These are phyloP conservation scores for Nemania bipapillata DNA, from an alignment of 2,329 filamentous ascomycete genomes.

Conservation along the genomic window DNA sequence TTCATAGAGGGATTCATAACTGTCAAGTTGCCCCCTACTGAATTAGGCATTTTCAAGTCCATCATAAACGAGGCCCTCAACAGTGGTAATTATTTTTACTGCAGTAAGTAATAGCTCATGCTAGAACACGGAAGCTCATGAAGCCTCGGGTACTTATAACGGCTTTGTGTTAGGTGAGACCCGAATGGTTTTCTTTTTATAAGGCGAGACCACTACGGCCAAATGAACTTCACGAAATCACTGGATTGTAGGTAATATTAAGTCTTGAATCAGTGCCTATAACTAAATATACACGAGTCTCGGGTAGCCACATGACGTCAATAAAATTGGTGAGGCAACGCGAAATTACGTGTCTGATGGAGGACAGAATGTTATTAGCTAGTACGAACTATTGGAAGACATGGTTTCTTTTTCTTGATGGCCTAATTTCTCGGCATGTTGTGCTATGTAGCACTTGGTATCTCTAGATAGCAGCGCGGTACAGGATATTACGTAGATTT, in stretches of 20 bases:
- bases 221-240: neutral
- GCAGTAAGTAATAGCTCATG: neutral
- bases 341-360: constrained; percentile 19
- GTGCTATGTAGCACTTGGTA: neutral
- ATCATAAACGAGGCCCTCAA: neutral
- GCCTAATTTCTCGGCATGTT: neutral
- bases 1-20: constrained; percentile 17
- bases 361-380: neutral
- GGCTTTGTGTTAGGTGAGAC: neutral
- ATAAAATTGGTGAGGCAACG: neutral
- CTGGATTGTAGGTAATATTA: neutral
- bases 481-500: neutral
- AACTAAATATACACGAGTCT: no score
- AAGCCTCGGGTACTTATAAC: constrained; percentile 5
- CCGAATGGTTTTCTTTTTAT: neutral
- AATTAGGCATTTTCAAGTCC: neutral
- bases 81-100: neutral
- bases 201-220: neutral
- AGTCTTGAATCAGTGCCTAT: neutral
- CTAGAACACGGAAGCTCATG: neutral
- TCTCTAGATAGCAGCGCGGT: neutral
- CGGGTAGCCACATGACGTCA: constrained; percentile 24
- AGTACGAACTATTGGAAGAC: neutral
- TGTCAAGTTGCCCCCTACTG: neutral
- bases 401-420: neutral